These are phyloP conservation scores for Phytophthora ohioensis DNA, from an alignment of 352 stramenopile genomes.

Conservation along the genomic window DNA sequence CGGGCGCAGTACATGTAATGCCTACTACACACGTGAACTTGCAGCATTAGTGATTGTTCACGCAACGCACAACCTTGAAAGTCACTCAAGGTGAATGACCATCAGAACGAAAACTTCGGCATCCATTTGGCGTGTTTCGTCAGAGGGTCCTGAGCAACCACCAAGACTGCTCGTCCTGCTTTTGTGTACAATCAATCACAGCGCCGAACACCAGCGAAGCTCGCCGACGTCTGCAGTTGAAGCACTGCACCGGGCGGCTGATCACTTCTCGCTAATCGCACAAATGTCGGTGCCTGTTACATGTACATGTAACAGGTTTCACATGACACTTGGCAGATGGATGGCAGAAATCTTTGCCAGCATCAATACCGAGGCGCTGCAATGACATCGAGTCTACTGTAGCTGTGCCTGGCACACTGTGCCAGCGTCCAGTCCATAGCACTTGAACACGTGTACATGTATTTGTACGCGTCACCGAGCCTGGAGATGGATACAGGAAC, in stretches of 20 bases:
- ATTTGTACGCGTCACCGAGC: conserved; percentile 11
- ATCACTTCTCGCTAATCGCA: conserved; percentile 25
- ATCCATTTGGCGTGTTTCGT: too few species aligned
- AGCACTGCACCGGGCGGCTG: neutral
- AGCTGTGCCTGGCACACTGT: too few species aligned
- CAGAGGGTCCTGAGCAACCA: neutral
- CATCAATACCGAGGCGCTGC: neutral
- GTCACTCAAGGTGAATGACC: too few species aligned
- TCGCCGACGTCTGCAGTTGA: conserved; percentile 12
- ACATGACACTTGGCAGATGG: conserved; percentile 1
- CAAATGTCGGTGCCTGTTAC: neutral
- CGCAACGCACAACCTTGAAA: too few species aligned
- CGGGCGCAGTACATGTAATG: too few species aligned
- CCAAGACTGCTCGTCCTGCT: conserved; percentile 5
- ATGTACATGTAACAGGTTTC: neutral
- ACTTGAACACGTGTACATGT: neutral
- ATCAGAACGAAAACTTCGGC: too few species aligned
- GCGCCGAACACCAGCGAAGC: conserved; percentile 24
- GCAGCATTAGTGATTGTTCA: too few species aligned
- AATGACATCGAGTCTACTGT: neutral
- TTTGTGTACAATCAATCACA: conserved; percentile 19
- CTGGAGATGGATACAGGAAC: conserved; percentile 8
- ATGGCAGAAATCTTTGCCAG: neutral
- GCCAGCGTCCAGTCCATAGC: neutral
- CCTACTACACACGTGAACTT: too few species aligned